Evolutionary conservation across 495 filamentous ascomycete species (phyloP), one percentile per base, ranked within the genome.

Genomic region (Aspergillus wentii): DNA sequence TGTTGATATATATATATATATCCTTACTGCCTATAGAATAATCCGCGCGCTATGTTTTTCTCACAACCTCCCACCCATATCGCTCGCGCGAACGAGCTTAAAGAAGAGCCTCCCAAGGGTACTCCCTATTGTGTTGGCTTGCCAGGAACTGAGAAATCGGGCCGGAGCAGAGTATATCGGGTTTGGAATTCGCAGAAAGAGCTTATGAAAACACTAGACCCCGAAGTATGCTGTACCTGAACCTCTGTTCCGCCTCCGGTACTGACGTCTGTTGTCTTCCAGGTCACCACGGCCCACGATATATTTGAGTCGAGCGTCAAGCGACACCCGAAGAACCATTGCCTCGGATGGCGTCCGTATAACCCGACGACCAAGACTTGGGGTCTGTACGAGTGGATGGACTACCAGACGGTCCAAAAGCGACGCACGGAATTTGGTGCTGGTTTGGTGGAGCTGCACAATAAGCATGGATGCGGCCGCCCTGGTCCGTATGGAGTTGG

Each of bases 391-490:
- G 66, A 79, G 45, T 98, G 92, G 90, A 64, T 88, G 45, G 83
- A 84, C 41, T 96, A 95, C 51, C 64, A 70, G 45, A 80, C 88
- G 32, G 80, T 94, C 13, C 86, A 88, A 41, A 75, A 76, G 63
- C 72, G 91, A 49, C 81, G 87, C 41, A 79, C 83, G 38, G 85
- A 89, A 46, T 78, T 98, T 48, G 92, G 94, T 39, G 85, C 82
- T 29, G 92, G 94, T 36, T 62, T 97, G 35, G 82, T 88, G 30
- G 80, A 90, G 61, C 60, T 97, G 51, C 86, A 94, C 59, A 71
- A 83, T 47, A 74, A 78, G 43, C 68, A 76, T 41, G 84, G 83
- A 5, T 69, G 85, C 33, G 44, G 50, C 40, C 56, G 56, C 23
- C 68, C 69, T 7, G 75, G 73, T 21, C 85, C 91, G 63, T 86